These are phyloP conservation scores for Neoboletus subvelutipes DNA, from an alignment of 768 basidiomycete species.

Conservation along the genomic window DNA sequence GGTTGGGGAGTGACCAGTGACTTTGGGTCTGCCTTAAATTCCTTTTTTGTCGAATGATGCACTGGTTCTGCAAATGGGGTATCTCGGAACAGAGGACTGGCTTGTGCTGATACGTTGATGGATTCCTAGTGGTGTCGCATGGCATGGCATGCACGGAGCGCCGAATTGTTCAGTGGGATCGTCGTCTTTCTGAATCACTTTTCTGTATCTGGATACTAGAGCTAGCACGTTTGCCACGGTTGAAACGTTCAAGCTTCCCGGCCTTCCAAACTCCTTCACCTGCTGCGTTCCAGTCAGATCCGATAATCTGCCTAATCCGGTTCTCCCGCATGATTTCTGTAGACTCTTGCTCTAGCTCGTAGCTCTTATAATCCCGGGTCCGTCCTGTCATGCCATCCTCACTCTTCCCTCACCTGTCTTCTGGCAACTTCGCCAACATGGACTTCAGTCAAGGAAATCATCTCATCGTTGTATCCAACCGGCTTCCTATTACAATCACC, in stretches of 20 bases:
- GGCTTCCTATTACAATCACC: slow-evolving; percentile 92
- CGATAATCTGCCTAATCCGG: slow-evolving; percentile 36
- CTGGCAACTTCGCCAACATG: slow-evolving; percentile 41
- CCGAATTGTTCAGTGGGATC: neutral
- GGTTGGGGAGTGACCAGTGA: neutral
- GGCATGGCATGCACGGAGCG: neutral
- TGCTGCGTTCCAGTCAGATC: slow-evolving; percentile 22
- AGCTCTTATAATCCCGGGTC: slow-evolving; percentile 28
- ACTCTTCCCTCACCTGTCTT: slow-evolving; percentile 24
- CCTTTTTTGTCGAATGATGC: neutral
- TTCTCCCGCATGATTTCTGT: slow-evolving; percentile 21
- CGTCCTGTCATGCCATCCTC: slow-evolving; percentile 25
- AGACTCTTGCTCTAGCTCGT: slow-evolving; percentile 15
- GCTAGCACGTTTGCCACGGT: neutral
- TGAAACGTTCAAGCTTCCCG: neutral
- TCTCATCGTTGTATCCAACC: slow-evolving; percentile 94
- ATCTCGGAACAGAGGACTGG: slow-evolving; percentile 7
- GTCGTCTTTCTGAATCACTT: neutral
- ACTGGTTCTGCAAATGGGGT: slow-evolving; percentile 4
- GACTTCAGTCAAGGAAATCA: slow-evolving; percentile 53
- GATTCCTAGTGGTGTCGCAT: neutral
- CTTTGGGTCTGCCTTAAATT: neutral
- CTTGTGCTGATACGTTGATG: neutral
- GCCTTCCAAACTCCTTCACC: neutral
- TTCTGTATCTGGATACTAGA: neutral